phyloP scores from a whole-genome alignment of 345 rosid genomes.

The Erysimum cheiranthoides region DNA sequence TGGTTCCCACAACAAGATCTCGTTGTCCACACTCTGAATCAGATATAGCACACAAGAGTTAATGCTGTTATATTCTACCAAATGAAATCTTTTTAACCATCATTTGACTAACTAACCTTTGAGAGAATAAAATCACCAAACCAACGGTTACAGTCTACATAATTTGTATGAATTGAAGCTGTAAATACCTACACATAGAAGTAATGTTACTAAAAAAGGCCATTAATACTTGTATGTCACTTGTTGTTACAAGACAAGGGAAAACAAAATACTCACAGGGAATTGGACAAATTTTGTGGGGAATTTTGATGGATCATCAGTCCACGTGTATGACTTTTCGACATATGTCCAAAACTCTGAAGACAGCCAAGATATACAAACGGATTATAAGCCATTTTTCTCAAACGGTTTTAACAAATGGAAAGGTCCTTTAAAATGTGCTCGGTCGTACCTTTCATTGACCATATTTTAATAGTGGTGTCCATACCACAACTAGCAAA shows the following conservation, averaged over 20 bases:
- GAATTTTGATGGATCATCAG: conserved; percentile 86
- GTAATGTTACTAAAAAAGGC: conserved; percentile 14
- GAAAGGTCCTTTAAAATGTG: conserved; percentile 19
- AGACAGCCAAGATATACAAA: conserved; percentile 31
- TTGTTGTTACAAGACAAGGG: conserved; percentile 18
- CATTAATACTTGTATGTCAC: background rate
- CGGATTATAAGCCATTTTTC: background rate
- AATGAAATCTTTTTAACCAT: conserved; percentile 17
- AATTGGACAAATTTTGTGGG: conserved; percentile 95
- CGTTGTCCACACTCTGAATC: conserved; percentile 94
- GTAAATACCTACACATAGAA: conserved; percentile 71
- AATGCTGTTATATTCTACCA: conserved; percentile 17
- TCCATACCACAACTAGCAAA: conserved; percentile 98
- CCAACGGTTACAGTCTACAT: conserved; percentile 96
- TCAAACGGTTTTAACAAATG: background rate
- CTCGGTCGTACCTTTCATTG: conserved; percentile 79
- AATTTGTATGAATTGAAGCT: conserved; percentile 93
- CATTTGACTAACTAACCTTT: conserved; percentile 58
- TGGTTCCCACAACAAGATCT: conserved; percentile 95
- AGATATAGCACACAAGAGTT: conserved; percentile 25
- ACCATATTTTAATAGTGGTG: conserved; percentile 94
- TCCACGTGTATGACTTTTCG: conserved; percentile 96
- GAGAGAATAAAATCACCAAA: conserved; percentile 92
- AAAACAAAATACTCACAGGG: conserved; percentile 65
- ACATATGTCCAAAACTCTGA: conserved; percentile 96